Conservation (phyloP, 2,329 filamentous ascomycete genomes). For the Aureobasidium zeae region DNA sequence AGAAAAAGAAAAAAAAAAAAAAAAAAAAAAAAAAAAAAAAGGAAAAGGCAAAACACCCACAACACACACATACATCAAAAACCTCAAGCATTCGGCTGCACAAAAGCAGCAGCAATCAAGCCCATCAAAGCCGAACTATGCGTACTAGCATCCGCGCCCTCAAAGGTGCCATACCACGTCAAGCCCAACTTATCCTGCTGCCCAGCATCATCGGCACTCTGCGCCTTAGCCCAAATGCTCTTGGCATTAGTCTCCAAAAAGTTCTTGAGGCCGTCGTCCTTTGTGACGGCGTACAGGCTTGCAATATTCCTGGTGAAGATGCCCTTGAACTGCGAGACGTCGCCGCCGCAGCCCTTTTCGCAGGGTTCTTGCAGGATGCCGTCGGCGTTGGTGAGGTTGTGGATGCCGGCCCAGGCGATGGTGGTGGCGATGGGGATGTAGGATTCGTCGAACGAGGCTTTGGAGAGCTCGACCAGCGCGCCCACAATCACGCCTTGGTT, state of each 20-base stretch:
- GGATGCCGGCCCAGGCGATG: slow-evolving; percentile 33
- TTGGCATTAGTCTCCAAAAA: slow-evolving; percentile 54
- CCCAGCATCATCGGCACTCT: slow-evolving; percentile 46
- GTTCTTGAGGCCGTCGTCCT: slow-evolving; percentile 39
- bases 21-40: no score
- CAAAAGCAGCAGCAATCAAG: slow-evolving; percentile 48
- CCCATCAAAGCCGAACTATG: slow-evolving; percentile 59
- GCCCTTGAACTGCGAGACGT: slow-evolving; percentile 57
- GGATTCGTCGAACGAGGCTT: slow-evolving; percentile 27
- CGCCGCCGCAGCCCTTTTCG: slow-evolving; percentile 29
- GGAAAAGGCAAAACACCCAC: no score
- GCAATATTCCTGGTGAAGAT: slow-evolving; percentile 58
- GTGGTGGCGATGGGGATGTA: slow-evolving; percentile 27
- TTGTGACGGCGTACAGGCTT: slow-evolving; percentile 44
- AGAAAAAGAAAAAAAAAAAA: no score
- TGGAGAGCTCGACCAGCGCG: slow-evolving; percentile 45
- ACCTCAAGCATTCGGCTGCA: no score
- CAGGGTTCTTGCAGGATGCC: slow-evolving; percentile 33
- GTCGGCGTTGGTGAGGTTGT: slow-evolving; percentile 28
- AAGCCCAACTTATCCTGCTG: slow-evolving; percentile 42
- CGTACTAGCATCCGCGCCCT: slow-evolving; percentile 44
- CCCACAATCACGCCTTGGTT: slow-evolving; percentile 55
- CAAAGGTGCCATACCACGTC: slow-evolving; percentile 53
- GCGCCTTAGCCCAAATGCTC: slow-evolving; percentile 60
- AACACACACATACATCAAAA: no score